A percentile compares a stretch with the other conserved stretches of the same genome.
Evolutionary conservation across 345 rosid species (phyloP).

Genomic region (Pugionium cornutum): DNA sequence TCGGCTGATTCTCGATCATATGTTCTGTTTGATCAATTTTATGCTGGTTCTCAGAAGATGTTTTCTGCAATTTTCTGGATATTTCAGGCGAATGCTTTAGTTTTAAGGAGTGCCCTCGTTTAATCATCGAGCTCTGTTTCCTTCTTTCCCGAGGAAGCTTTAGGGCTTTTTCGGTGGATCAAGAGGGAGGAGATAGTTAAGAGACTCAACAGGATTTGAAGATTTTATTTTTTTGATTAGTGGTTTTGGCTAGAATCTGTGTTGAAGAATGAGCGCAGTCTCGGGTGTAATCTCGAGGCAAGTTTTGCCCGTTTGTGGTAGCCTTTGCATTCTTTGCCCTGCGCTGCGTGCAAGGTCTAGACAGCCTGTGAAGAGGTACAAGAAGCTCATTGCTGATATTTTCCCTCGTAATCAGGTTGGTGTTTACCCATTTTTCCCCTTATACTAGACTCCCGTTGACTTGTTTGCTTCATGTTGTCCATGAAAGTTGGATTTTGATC

Average conservation of each 20-base stretch:
- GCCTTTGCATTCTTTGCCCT: constrained; percentile 89
- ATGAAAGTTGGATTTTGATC: neutral
- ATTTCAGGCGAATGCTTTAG: constrained; percentile 45
- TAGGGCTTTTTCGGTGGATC: constrained; percentile 44
- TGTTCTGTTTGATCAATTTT: constrained; percentile 9
- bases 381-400: constrained; percentile 87
- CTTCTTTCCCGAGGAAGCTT: constrained; percentile 52
- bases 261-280: constrained; percentile 57
- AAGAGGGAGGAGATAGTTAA: constrained; percentile 65
- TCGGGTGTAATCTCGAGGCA: constrained; percentile 93
- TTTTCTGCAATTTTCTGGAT: constrained; percentile 1
- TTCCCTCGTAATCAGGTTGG: constrained; percentile 86
- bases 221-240: neutral
- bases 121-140: constrained; percentile 56
- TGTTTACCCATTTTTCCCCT: constrained; percentile 1
- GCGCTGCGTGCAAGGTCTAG: constrained; percentile 87
- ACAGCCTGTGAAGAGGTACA: constrained; percentile 96
- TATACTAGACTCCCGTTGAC: neutral
- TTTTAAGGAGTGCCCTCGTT: constrained; percentile 31
- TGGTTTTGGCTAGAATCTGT: constrained; percentile 17
- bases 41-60: neutral
- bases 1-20: constrained; percentile 13
- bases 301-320: constrained; percentile 88
- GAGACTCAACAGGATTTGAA: constrained; percentile 19
- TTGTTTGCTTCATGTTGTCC: constrained; percentile 11